Base-by-base conservation (phyloP, 805 yeast genomes). In the Pichia cephalocereana region DNA sequence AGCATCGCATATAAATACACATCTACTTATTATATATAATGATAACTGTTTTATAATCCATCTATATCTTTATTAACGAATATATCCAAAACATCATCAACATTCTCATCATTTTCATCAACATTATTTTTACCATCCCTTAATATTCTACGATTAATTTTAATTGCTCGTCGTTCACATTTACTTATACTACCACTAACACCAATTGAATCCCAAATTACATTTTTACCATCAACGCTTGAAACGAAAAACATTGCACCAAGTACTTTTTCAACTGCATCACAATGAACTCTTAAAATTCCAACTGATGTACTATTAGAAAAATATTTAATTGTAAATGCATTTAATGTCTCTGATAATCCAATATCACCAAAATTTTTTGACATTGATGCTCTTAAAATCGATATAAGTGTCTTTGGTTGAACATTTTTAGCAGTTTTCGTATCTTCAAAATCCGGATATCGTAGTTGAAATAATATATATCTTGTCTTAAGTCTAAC, bases 111-210 rank as follows among this genome's bases (percentile, higher is more conserved):
- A 23, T 23, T 6, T 4, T 23, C 26, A 23, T 23, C 6, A 23
- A 4, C 26, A 23, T 23, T 23, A 23, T 6, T 23, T 23, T 23
- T 23, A 23, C 39, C 34, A 26, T 23, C 32, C 2, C 46, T 31
- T 2, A 48, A 45, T 18, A 48, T 15, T 41, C 65, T 52, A 40
- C 68, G 64, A 45, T 72, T 69, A 59, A 78, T 70, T 47, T 72
- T 63, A 30, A 86, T 79, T 0, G 89, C 83, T 49, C 71, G 76
- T 54, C 80, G 75, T 60, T 90, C 95, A 54, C 95, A 78, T 59
- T 86, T 87, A 60, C 81, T 82, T 32, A 90, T 89, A 0, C 96
- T 88, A 0, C 96, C 98, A 58, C 95, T 82, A 0, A 86, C 79
- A 49, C 83, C 84, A 6, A 76, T 66, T 30, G 86, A 82, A 47